Conservation (phyloP, 805 yeast genomes). For the Myxozyma melibiosi region DNA sequence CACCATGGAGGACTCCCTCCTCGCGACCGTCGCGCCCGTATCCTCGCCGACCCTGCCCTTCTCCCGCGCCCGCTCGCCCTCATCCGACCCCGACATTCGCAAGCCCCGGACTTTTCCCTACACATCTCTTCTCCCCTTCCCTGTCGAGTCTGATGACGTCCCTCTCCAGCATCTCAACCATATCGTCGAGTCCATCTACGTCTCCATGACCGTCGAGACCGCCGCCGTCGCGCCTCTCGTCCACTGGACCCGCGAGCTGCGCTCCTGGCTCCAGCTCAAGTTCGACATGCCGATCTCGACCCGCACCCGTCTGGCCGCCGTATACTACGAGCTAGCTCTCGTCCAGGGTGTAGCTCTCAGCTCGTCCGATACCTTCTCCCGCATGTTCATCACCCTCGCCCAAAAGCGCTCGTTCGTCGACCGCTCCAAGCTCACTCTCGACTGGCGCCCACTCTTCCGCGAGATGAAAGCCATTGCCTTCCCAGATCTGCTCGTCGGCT, state of each 20-base stretch:
- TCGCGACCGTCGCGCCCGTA: slow-evolving; percentile 3
- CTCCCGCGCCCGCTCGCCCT: neutral
- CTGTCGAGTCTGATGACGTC: slow-evolving; percentile 66
- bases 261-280: slow-evolving; percentile 75
- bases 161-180: slow-evolving; percentile 74
- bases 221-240: slow-evolving; percentile 70
- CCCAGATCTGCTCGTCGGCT: slow-evolving; percentile 13
- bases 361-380: slow-evolving; percentile 61
- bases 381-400: slow-evolving; percentile 61
- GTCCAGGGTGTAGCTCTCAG: slow-evolving; percentile 67
- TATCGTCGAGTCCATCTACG: slow-evolving; percentile 76
- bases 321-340: slow-evolving; percentile 70
- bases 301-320: slow-evolving; percentile 62
- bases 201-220: slow-evolving; percentile 75
- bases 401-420: slow-evolving; percentile 50
- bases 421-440: slow-evolving; percentile 49
- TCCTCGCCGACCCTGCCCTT: neutral
- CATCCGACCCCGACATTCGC: slow-evolving; percentile 12
- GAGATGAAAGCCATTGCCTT: slow-evolving; percentile 40
- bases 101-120: slow-evolving; percentile 46
- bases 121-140: slow-evolving; percentile 66
- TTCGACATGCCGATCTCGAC: slow-evolving; percentile 72
- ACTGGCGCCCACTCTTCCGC: slow-evolving; percentile 53
- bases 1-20: neutral
- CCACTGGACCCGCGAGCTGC: slow-evolving; percentile 86